These are phyloP conservation scores for Rhododendron williamsianum DNA, from an alignment of 148 eudicot species.

Conservation along the genomic window DNA sequence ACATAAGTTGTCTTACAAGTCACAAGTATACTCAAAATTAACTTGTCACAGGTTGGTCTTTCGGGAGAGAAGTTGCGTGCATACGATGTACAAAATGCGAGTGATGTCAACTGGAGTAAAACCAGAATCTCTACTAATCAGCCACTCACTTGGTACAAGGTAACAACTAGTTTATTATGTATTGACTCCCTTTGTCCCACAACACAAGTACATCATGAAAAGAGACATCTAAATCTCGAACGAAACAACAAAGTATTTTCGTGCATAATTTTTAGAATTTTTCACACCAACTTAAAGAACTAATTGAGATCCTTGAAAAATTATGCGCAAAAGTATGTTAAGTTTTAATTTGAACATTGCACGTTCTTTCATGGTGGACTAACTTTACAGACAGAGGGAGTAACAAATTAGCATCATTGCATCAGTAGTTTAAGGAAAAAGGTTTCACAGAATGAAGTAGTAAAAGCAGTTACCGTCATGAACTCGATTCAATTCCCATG, in stretches of 20 bases:
- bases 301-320: background rate
- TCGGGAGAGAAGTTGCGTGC: slow-evolving; percentile 38
- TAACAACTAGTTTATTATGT: background rate
- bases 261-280: background rate
- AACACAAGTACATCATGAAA: background rate
- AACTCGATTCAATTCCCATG: background rate
- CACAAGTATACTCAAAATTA: background rate
- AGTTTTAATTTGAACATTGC: background rate
- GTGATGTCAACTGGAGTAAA: slow-evolving; percentile 28
- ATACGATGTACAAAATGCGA: slow-evolving; percentile 25
- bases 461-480: background rate
- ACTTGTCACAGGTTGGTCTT: slow-evolving; percentile 31
- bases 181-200: background rate
- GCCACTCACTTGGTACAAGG: slow-evolving; percentile 54
- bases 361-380: background rate
- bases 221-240: background rate
- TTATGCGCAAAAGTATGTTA: background rate
- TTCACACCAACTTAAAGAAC: background rate
- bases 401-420: background rate
- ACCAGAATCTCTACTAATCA: slow-evolving; percentile 11
- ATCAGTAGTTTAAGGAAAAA: background rate
- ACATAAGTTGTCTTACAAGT: background rate
- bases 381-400: background rate
- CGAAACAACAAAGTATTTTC: background rate
- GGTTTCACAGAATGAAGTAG: background rate